Evolutionary conservation across 2,329 filamentous ascomycete genomes (phyloP), one percentile per base, ranked within the genome.

Genomic region (Beauveria medogensis): DNA sequence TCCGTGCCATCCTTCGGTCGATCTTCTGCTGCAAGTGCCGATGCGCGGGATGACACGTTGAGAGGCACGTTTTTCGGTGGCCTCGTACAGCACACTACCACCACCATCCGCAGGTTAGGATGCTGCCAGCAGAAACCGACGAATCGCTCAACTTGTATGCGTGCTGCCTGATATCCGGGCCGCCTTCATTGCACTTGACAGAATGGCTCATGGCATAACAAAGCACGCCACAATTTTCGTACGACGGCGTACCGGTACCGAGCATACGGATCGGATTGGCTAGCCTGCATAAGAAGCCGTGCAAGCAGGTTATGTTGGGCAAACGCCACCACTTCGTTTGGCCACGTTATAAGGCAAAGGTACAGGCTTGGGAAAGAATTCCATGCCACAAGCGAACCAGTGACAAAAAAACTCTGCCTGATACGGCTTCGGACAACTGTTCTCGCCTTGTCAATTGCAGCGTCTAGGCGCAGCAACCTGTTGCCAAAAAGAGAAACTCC

Each of bases 21-120:
- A 60, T 60, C 51, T 34, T 20, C 30, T 20, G 28, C 51, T 55
- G 58, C 58, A 60, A 60, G 51, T 60, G 58, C 51, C 58, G 58
- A 59, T 54, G 57, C 20, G 37, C 37, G 22, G 47, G 18, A 24
- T 59, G 56, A 40, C 57, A 59, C 48, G 50, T 59, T 47, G 41
- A 40, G n/a, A 37, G 40, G 50, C 57, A 59, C 57, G 50, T 54
- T 59, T 59, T 8, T 53, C 40, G n/a, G 57, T 40, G 16, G 48
- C 47, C 30, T 58, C 34, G 37, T 40, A 52, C 55, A 59, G n/a
- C 56, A 26, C 56, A 59, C 26, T 20, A 26, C 48, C 57, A 8
- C 40, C 18, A n/a, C 30, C 50, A n/a, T 51, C 18, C n/a, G 26
- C 46, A 52, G 37, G 52, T 52, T 40, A 44, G n/a, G 40, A n/a